A percentile compares a stretch with the other conserved stretches of the same genome.
Conservation (phyloP, 805 yeast genomes). For the Saccharomycopsis sp. region DNA sequence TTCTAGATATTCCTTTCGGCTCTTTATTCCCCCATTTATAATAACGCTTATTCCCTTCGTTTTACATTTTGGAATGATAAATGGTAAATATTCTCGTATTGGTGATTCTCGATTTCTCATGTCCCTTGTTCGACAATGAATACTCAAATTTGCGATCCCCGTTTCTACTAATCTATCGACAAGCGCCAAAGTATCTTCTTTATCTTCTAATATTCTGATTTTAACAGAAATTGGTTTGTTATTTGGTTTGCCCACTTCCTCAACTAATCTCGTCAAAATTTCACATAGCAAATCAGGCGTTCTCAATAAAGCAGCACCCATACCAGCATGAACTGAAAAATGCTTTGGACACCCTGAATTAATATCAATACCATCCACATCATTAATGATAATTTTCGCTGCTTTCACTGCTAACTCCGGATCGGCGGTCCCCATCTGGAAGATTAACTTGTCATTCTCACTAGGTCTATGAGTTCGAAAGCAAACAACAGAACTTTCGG, state of each 20-base stretch:
- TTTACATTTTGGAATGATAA: constrained; percentile 55
- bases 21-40: constrained; percentile 71
- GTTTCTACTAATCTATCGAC: constrained; percentile 57
- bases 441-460: constrained; percentile 65
- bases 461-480: constrained; percentile 63
- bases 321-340: constrained; percentile 88
- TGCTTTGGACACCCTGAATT: constrained; percentile 98
- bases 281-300: constrained; percentile 75
- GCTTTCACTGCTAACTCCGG: constrained; percentile 86
- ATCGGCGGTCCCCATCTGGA: constrained; percentile 85
- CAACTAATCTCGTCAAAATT: constrained; percentile 63
- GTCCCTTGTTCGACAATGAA: constrained; percentile 82
- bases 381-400: constrained; percentile 69
- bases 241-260: constrained; percentile 70
- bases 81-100: constrained; percentile 58
- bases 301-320: constrained; percentile 89
- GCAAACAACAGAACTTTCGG: constrained; percentile 43
- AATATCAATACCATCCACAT: constrained; percentile 88
- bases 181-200: constrained; percentile 52
- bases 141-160: constrained; percentile 79
- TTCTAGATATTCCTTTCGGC: constrained; percentile 44
- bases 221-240: constrained; percentile 84
- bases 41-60: constrained; percentile 61
- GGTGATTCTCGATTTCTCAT: constrained; percentile 89
- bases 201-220: constrained; percentile 67